These are phyloP conservation scores for Pythium dissotocum DNA, from an alignment of 352 stramenopile species.

Conservation along the genomic window DNA sequence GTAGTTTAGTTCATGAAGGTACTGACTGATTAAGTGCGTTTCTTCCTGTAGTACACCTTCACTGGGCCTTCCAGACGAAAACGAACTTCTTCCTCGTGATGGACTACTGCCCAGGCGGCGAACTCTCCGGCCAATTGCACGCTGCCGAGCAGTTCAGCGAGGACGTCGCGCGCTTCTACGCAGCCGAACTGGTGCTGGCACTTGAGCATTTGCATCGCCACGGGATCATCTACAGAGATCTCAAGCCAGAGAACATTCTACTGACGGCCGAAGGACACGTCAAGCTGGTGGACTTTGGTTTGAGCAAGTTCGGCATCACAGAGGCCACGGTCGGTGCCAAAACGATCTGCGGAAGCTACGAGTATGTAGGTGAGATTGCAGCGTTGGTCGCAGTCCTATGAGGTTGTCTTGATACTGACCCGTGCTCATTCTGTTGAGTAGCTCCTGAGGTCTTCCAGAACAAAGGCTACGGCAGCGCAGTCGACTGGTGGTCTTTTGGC, in stretches of 20 bases:
- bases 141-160: conserved; percentile 49
- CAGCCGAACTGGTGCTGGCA: conserved; percentile 67
- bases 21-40: neutral
- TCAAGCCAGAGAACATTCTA: conserved; percentile 82
- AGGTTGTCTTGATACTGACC: neutral
- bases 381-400: neutral
- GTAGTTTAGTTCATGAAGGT: neutral
- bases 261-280: conserved; percentile 64
- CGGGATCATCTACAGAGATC: conserved; percentile 80
- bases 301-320: conserved; percentile 83
- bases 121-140: conserved; percentile 62
- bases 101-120: conserved; percentile 80
- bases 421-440: conserved; percentile 19
- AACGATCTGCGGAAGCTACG: conserved; percentile 77
- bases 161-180: conserved; percentile 66
- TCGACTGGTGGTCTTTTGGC: conserved; percentile 84
- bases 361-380: conserved; percentile 66
- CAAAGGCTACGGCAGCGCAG: conserved; percentile 68
- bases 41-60: conserved; percentile 66
- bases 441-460: conserved; percentile 71
- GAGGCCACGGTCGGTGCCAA: conserved; percentile 58
- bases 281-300: conserved; percentile 82
- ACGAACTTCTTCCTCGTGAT: conserved; percentile 73
- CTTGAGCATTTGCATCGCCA: conserved; percentile 84
- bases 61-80: conserved; percentile 78